Percentiles rank a stretch among this genome's conserved stretches.
phyloP scores from a whole-genome alignment of 192 early-diverging fungal genomes.

The Coemansia sp. region DNA sequence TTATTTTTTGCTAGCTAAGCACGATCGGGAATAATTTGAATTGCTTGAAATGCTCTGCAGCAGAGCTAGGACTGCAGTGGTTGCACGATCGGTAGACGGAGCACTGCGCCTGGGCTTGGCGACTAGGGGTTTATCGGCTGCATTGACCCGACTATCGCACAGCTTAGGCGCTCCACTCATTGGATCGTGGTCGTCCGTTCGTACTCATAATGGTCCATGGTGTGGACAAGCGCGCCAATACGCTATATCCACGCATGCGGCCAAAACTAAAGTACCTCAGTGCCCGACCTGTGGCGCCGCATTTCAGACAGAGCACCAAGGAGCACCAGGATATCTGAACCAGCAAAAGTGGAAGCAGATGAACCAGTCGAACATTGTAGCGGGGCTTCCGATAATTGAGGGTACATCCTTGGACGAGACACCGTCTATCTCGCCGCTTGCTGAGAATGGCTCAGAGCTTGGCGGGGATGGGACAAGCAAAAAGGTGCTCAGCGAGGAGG shows the following conservation, averaged over 20 bases:
- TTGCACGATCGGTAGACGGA: background rate
- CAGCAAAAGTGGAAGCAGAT: conserved; percentile 43
- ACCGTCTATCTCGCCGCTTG: conserved; percentile 14
- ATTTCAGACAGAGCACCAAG: conserved; percentile 59
- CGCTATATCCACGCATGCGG: conserved; percentile 21
- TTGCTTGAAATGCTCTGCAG: conserved; percentile 3
- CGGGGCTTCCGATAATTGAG: conserved; percentile 17
- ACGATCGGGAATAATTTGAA: background rate
- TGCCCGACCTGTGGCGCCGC: conserved; percentile 73
- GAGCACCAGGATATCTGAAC: conserved; percentile 61
- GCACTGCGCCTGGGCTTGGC: conserved; percentile 4
- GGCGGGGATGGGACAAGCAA: background rate
- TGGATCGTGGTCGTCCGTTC: background rate
- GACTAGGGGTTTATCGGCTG: background rate
- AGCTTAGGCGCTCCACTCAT: background rate
- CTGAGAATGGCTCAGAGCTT: background rate
- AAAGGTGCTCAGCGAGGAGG: conserved; percentile 48
- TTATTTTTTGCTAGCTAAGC: background rate
- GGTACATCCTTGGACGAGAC: background rate
- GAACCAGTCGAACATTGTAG: conserved; percentile 53
- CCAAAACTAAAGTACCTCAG: conserved; percentile 43
- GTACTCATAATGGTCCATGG: background rate
- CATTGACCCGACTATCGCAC: background rate
- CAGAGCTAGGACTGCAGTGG: background rate
- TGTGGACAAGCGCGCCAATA: conserved; percentile 10